Evolutionary conservation across 176 grass and related monocot species (phyloP).

Genomic region (Chloris gayana): DNA sequence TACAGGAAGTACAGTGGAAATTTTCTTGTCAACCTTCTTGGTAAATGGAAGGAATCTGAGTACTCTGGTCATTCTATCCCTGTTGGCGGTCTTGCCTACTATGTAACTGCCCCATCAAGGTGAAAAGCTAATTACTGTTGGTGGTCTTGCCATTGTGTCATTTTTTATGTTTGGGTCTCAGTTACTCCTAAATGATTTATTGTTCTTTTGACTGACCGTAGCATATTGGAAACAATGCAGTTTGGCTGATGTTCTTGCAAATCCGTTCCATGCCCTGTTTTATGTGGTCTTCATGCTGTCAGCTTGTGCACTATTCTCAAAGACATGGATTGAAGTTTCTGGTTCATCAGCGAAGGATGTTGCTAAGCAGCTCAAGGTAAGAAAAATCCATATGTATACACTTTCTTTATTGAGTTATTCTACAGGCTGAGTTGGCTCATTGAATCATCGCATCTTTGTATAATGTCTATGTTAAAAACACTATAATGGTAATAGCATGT

Average conservation of each 20-base stretch:
- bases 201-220: constrained; percentile 31
- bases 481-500: background rate
- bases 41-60: constrained; percentile 93
- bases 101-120: constrained; percentile 97
- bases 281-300: constrained; percentile 89
- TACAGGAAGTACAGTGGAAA: constrained; percentile 93
- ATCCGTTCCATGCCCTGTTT: constrained; percentile 94
- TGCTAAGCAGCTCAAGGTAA: constrained; percentile 93
- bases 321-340: constrained; percentile 96
- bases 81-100: constrained; percentile 95
- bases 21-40: constrained; percentile 87
- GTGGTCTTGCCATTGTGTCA: background rate
- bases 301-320: constrained; percentile 87
- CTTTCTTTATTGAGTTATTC: background rate
- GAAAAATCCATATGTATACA: constrained; percentile 8
- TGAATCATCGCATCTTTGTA: background rate
- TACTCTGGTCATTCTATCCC: constrained; percentile 86
- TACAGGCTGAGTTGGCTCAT: background rate
- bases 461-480: background rate
- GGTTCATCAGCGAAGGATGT: constrained; percentile 94
- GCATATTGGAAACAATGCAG: constrained; percentile 48
- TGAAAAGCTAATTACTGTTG: constrained; percentile 36
- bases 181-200: background rate
- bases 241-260: constrained; percentile 83
- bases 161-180: constrained; percentile 18